Conservation (phyloP, 2,329 filamentous ascomycete species). For the Proliferodiscus dingleyae region DNA sequence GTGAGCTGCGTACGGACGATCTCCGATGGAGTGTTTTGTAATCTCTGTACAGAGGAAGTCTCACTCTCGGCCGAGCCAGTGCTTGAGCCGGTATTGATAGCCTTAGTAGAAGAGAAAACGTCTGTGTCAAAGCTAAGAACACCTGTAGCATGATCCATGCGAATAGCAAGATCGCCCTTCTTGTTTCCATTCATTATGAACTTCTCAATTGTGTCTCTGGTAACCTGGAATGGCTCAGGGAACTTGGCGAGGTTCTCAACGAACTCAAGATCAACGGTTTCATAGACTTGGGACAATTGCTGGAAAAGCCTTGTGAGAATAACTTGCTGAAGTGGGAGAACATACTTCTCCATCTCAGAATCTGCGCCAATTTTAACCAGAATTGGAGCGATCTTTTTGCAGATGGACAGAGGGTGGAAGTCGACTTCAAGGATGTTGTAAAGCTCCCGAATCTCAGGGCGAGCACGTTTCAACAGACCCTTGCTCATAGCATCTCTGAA, state of each 20-base stretch:
- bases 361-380: slow-evolving; percentile 89
- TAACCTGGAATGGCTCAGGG: slow-evolving; percentile 93
- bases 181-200: slow-evolving; percentile 99
- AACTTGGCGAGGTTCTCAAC: slow-evolving; percentile 92
- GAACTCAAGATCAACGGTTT: slow-evolving; percentile 91
- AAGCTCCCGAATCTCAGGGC: slow-evolving; percentile 90
- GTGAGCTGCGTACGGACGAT: slow-evolving; percentile 94
- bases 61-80: slow-evolving; percentile 86
- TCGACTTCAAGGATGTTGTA: slow-evolving; percentile 99
- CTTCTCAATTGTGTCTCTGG: slow-evolving; percentile 88
- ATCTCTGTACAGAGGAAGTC: slow-evolving; percentile 78
- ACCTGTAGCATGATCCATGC: slow-evolving; percentile 91
- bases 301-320: slow-evolving; percentile 98
- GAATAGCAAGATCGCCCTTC: slow-evolving; percentile 95
- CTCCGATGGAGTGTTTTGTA: slow-evolving; percentile 96
- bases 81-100: slow-evolving; percentile 75
- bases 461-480: slow-evolving; percentile 84
- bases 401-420: slow-evolving; percentile 97
- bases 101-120: slow-evolving; percentile 95
- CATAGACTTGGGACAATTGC: slow-evolving; percentile 97
- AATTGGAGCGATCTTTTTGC: slow-evolving; percentile 98
- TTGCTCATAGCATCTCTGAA: slow-evolving; percentile 97
- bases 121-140: slow-evolving; percentile 97
- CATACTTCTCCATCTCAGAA: slow-evolving; percentile 95
- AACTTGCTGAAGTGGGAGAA: slow-evolving; percentile 92